Conservation (phyloP, 345 rosid species). For the Excoecaria agallocha region DNA sequence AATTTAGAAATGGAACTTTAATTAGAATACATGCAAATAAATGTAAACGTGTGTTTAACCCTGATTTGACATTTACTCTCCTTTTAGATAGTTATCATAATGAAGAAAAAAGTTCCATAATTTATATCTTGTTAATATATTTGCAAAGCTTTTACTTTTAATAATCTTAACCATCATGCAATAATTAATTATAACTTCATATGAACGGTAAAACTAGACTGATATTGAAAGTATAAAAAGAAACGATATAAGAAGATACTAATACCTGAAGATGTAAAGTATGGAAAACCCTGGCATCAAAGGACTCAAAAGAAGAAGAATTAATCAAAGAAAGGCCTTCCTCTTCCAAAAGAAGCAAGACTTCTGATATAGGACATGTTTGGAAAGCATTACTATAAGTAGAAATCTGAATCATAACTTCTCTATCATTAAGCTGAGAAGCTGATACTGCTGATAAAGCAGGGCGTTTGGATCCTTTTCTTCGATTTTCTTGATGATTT, state of each 20-base stretch:
- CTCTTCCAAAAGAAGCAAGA: slow-evolving; percentile 43
- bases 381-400: background rate
- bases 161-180: too few species aligned
- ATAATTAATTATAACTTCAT: too few species aligned
- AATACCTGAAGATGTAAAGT: slow-evolving; percentile 58
- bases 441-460: slow-evolving; percentile 27
- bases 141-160: too few species aligned
- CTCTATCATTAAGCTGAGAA: slow-evolving; percentile 40
- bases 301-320: slow-evolving; percentile 57
- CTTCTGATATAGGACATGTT: slow-evolving; percentile 35
- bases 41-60: too few species aligned
- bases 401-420: slow-evolving; percentile 49
- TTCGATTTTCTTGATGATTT: slow-evolving; percentile 21
- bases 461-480: slow-evolving; percentile 9
- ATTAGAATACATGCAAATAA: background rate
- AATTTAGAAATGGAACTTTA: background rate
- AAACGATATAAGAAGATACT: background rate
- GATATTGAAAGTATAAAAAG: background rate
- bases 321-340: slow-evolving; percentile 42
- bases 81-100: background rate
- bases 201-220: too few species aligned
- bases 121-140: too few species aligned
- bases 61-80: background rate
- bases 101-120: too few species aligned
- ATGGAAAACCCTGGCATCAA: slow-evolving; percentile 44